Percentiles rank a stretch among this genome's conserved stretches.
Conservation (phyloP, 78 protist species). For the Dictyostelium purpureum region DNA sequence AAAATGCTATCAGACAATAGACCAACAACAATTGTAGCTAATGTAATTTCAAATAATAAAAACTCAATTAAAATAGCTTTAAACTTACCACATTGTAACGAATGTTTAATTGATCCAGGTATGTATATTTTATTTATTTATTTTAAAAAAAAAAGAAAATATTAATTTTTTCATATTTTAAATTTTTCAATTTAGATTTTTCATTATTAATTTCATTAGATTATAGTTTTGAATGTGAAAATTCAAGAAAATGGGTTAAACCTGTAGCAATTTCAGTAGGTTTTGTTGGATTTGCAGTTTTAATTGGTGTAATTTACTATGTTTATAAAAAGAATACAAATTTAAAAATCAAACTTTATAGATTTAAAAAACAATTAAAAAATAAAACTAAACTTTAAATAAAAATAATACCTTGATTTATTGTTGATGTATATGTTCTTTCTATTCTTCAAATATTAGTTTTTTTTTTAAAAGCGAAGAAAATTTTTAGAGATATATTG, state of each 20-base stretch:
- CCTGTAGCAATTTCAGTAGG: neutral
- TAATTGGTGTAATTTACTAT: neutral
- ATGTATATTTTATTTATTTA: too few relatives aligned
- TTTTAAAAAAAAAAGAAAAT: too few relatives aligned
- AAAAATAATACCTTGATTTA: too few relatives aligned
- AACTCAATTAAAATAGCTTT: neutral
- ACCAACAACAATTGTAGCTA: neutral
- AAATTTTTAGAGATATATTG: too few relatives aligned
- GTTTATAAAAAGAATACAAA: neutral
- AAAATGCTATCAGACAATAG: constrained; percentile 1
- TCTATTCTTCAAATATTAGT: too few relatives aligned
- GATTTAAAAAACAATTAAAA: neutral
- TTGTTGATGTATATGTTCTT: too few relatives aligned
- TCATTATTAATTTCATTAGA: too few relatives aligned
- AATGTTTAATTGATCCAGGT: constrained; percentile 38
- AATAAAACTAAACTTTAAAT: neutral
- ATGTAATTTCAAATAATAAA: neutral
- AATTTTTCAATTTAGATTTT: too few relatives aligned
- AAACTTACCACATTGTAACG: constrained; percentile 1
- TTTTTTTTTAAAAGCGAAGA: too few relatives aligned
- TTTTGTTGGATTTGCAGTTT: neutral
- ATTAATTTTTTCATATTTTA: too few relatives aligned
- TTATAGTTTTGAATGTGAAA: too few relatives aligned
- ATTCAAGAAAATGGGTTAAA: constrained; percentile 1
- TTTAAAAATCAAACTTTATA: neutral